Conservation (phyloP, 202 grass and related monocot genomes). For the Schoenoplectus tabernaemontani region DNA sequence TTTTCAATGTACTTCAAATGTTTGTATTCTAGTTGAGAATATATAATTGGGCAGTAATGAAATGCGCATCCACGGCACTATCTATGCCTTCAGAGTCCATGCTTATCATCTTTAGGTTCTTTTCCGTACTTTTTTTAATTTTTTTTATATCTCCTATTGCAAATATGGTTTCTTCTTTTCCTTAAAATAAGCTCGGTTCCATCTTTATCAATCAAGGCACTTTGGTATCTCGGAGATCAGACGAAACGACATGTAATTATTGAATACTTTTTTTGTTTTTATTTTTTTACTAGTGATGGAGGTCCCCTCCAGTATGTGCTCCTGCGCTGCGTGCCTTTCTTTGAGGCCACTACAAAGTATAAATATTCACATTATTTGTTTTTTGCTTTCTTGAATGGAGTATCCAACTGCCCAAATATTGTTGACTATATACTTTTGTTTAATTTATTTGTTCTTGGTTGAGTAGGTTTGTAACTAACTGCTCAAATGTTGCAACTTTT, state of each 20-base stretch:
- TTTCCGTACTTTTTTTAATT: not conserved
- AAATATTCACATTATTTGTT: not conserved
- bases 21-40: constrained; percentile 1
- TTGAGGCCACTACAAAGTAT: not conserved
- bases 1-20: not conserved
- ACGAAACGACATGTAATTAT: constrained; percentile 11
- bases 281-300: not conserved
- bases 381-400: constrained; percentile 6
- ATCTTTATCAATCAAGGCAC: constrained; percentile 24
- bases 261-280: constrained; percentile 1
- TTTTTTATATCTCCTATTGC: constrained; percentile 6
- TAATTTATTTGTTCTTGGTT: not conserved
- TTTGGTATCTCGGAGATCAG: constrained; percentile 10
- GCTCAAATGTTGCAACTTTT: not conserved
- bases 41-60: not conserved
- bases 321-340: not conserved
- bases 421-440: not conserved
- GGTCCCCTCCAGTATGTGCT: not conserved
- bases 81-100: not conserved
- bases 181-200: constrained; percentile 19
- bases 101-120: not conserved
- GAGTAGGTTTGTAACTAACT: constrained; percentile 13
- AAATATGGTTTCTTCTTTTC: constrained; percentile 18
- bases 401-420: constrained; percentile 8
- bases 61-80: not conserved